Base-by-base conservation (phyloP, 495 filamentous ascomycete genomes). In the Penicillium manginii region DNA sequence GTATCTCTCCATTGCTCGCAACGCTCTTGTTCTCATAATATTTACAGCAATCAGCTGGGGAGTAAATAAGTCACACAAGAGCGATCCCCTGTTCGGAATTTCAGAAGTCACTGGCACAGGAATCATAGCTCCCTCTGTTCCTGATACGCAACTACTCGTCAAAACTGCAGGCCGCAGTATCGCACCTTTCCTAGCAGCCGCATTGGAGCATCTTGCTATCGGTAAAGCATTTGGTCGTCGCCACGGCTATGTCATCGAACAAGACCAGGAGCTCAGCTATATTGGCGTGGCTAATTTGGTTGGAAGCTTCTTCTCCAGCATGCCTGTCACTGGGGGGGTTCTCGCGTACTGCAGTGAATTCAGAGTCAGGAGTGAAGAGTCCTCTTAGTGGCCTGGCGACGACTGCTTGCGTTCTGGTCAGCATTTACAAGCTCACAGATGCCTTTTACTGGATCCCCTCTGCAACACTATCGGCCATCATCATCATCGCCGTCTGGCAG, bases 191-290 rank as follows among this genome's bases (percentile, higher is more conserved):
- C 79, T 98, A 43, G 78, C 98, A 6, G 23, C 23, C 23, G 23
- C 23, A 43, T 97, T 98, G 62, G 94, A 98, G 72, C 91, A 96
- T 69, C 93, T 94, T 62, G 89, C 96, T 15, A 98, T 98, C 57
- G 91, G 92, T 32, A 98, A 98, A 74, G 97, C 93, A 0, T 98
- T 98, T 58, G 94, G 94, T 6, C 84, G 94, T 42, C 83, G 98
- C 62, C 97, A 97, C 78, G 97, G 97, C 76, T 98, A 98, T 74
- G 90, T 86, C n/a, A 97, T 98, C 73, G 85, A 98, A 60, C 96
- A 96, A 2, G 97, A 93, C 0, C 94, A 98, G 69, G 94, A 98
- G 66, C 85, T 98, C 76, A 88, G 98, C 21, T 94, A 90, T 21
- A 98, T 98, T 66, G 94, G 94, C 45, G 82, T 98, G 7, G 89